Base-by-base conservation (phyloP, 2,329 filamentous ascomycete genomes). In the Arthrinium puccinioides region DNA sequence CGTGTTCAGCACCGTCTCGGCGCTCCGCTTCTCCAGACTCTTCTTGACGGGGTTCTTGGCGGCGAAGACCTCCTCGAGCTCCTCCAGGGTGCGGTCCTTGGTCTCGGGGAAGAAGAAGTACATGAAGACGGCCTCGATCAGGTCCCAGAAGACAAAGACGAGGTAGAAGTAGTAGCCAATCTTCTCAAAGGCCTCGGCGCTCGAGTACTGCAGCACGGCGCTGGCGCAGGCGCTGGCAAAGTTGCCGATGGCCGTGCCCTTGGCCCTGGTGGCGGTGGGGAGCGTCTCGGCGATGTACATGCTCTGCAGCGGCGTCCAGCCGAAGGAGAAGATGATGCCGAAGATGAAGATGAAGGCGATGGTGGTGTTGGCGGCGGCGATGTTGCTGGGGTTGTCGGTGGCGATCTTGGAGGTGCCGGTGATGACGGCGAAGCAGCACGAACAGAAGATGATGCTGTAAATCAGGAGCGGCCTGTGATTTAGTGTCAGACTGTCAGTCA, bases 291-390 rank as follows among this genome's bases (percentile, higher is more conserved):
- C 67, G 14, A 70, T 69, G 45, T 72, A 72, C 51, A 69, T 66
- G 38, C 58, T 61, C 39, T 71, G 66, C 6, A 72, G 54, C 0
- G 70, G 67, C 0, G 69, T 74, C 64, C 65, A 72, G 2, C 69
- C 67, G 18, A 72, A 66, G 0, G 65, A 69, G 48, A 72, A 73
- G 2, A 68, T 64, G 21, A 70, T 64, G 4, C 69, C 69, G 28
- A 74, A 74, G 7, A 74, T 56, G 46, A 70, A 73, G 30, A 75
- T 69, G 42, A 74, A 67, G 7, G 67, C 68, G 4, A 72, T 63
- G 7, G 66, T 66, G 0, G 61, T 55, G 41, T 67, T 66, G 15
- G 66, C 64, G 0, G 65, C 63, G 0, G 59, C 48, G 0, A 39
- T 36, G 27, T 65, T 57, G 14, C 46, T 43, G 1, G 55, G 52